These are phyloP conservation scores for Dothideomycetidae sp. DNA, from an alignment of 2,329 filamentous ascomycete genomes.

Conservation along the genomic window DNA sequence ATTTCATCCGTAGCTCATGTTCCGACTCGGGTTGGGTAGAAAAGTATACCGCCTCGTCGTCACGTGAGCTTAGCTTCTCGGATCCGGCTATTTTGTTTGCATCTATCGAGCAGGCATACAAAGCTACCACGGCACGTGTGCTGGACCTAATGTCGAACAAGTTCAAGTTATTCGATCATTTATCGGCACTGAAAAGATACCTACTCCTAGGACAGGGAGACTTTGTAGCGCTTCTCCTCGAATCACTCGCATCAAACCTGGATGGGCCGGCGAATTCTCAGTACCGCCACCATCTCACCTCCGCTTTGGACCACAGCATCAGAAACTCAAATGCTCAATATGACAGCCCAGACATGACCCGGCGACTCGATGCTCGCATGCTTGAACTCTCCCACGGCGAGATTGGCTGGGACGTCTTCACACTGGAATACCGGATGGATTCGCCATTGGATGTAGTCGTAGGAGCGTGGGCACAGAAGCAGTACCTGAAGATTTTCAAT, in stretches of 20 bases:
- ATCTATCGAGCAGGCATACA: constrained; percentile 95
- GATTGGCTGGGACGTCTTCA: constrained; percentile 98
- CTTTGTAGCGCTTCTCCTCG: constrained; percentile 94
- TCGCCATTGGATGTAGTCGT: constrained; percentile 94
- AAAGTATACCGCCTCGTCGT: constrained; percentile 81
- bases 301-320: constrained; percentile 95
- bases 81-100: constrained; percentile 82
- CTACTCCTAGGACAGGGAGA: constrained; percentile 89
- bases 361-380: constrained; percentile 93
- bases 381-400: constrained; percentile 90
- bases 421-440: constrained; percentile 95
- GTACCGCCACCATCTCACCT: constrained; percentile 90
- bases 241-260: constrained; percentile 81
- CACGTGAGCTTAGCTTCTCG: constrained; percentile 81
- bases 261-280: constrained; percentile 93
- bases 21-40: constrained; percentile 92
- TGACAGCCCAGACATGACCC: constrained; percentile 80
- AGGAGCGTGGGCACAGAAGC: constrained; percentile 84
- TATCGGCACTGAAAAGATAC: constrained; percentile 85
- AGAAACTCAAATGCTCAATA: constrained; percentile 94
- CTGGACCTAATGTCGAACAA: constrained; percentile 90
- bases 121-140: constrained; percentile 89
- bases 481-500: constrained; percentile 98
- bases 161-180: constrained; percentile 86
- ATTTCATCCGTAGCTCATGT: constrained; percentile 94